Conservation (phyloP, 805 yeast genomes). For the Candida bentonensis region DNA sequence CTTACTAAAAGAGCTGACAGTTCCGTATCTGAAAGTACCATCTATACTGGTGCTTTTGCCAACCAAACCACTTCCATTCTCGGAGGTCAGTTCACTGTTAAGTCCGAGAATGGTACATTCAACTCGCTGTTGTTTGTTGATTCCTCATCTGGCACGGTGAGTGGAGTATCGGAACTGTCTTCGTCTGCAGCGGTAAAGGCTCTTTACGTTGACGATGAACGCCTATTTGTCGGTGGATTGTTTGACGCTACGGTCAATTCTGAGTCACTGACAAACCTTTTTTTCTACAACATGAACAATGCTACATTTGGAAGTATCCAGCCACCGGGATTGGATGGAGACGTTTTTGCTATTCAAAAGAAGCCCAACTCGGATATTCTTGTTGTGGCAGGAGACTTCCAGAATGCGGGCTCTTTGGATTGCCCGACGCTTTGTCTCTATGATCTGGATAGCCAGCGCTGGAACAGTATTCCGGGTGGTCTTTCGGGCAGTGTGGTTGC, state of each 20-base stretch:
- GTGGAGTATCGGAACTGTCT: constrained; percentile 11
- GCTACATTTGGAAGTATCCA: constrained; percentile 30
- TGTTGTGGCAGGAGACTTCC: constrained; percentile 64
- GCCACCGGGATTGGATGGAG: constrained; percentile 31
- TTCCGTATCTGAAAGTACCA: constrained; percentile 9
- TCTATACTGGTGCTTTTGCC: constrained; percentile 26
- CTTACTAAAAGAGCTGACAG: constrained; percentile 6
- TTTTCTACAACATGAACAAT: constrained; percentile 36
- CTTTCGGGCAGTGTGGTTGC: constrained; percentile 40
- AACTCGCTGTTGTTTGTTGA: constrained; percentile 19
- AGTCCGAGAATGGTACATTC: constrained; percentile 16
- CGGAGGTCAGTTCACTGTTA: constrained; percentile 43
- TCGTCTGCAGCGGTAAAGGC: constrained; percentile 13
- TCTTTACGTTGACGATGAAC: constrained; percentile 11
- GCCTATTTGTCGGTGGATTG: constrained; percentile 21
- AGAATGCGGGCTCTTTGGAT: constrained; percentile 36
- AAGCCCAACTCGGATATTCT: constrained; percentile 29
- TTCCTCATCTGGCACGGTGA: constrained; percentile 11
- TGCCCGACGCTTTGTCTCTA: constrained; percentile 60
- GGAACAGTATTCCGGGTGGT: constrained; percentile 32
- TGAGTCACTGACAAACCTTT: constrained; percentile 21
- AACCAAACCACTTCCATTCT: constrained; percentile 39
- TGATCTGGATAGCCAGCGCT: constrained; percentile 36
- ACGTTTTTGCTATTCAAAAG: constrained; percentile 28
- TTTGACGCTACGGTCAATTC: constrained; percentile 10